Conservation (phyloP, 441 rosid species). For the Flueggea neowawraea region DNA sequence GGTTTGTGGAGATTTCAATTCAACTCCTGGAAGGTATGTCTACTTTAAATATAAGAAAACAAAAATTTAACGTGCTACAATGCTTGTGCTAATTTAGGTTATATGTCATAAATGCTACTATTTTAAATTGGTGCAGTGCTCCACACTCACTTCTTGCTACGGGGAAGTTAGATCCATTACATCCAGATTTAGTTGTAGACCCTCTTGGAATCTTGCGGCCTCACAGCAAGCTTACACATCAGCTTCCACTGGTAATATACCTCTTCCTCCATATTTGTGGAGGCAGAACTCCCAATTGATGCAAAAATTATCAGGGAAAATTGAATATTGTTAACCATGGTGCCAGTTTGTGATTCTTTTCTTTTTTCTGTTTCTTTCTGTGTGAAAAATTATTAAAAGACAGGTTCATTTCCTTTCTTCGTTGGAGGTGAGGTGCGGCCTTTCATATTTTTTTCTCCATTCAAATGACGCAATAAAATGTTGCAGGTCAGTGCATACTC, state of each 20-base stretch:
- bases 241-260: slow-evolving; percentile 85
- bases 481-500: slow-evolving; percentile 99
- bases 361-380: too few species aligned
- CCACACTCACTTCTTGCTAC: slow-evolving; percentile 95
- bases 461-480: slow-evolving; percentile 8
- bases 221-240: slow-evolving; percentile 83
- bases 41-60: slow-evolving; percentile 6
- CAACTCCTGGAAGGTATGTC: slow-evolving; percentile 87
- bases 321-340: too few species aligned
- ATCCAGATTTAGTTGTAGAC: slow-evolving; percentile 77
- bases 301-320: too few species aligned
- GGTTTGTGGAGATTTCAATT: slow-evolving; percentile 98
- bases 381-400: neutral
- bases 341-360: too few species aligned
- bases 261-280: neutral
- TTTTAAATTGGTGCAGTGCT: slow-evolving; percentile 57
- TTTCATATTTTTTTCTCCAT: neutral
- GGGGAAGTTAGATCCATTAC: slow-evolving; percentile 89
- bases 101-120: neutral
- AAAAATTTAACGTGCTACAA: neutral
- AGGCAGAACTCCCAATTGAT: too few species aligned
- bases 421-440: neutral
- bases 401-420: neutral
- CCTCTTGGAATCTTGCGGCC: slow-evolving; percentile 93
- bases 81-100: neutral